Base-by-base conservation (phyloP, 495 filamentous ascomycete species). In the Aspergillus wentii region DNA sequence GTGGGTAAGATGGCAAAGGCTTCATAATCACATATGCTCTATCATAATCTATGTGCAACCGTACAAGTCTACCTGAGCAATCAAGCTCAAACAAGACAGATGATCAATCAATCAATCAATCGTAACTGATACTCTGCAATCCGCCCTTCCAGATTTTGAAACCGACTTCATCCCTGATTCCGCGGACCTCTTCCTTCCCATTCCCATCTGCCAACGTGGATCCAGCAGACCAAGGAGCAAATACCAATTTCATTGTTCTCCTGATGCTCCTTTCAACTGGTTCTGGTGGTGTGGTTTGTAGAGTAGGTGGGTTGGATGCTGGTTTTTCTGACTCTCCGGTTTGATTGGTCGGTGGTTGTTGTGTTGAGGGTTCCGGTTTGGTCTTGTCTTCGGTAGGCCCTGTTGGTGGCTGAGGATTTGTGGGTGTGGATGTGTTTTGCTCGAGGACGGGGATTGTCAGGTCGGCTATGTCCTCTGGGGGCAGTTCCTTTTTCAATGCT, bases 211-310 rank as follows among this genome's bases (percentile, higher is more conserved):
- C 11, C 22, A 25, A 16, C 33, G n/a, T n/a, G 1, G 21, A 39
- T 3, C 56, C 67, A 3, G 58, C 59, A 16, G 69, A 74, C 76
- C 88, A 88, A 8, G 78, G 70, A 15, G 78, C 73, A 68, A 94
- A 95, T 8, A 88, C 90, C 9, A 91, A 73, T 54, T 85, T 88
- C 74, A 94, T 80, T 53, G 68, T 83, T 33, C 86, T 61, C 35
- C 68, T 51, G 21, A 52, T 57, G 15, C 41, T 37, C 10, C 37
- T 56, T 71, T 59, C 54, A 1, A 42, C 30, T 1, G 30, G 9
- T 13, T 19, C 16, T 7, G 33, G 19, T 1, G 33, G 25, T 14
- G 31, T 17, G 10, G 14, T 26, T 21, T 18, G n/a, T 11, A 13
- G 33, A 9, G 35, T 20, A 8, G 21, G 17, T 21, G 21, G 21